A percentile compares a stretch with the other conserved stretches of the same genome.
These are phyloP conservation scores for Rhodofomes roseus DNA, from an alignment of 1,284 basidiomycete genomes.

Conservation along the genomic window DNA sequence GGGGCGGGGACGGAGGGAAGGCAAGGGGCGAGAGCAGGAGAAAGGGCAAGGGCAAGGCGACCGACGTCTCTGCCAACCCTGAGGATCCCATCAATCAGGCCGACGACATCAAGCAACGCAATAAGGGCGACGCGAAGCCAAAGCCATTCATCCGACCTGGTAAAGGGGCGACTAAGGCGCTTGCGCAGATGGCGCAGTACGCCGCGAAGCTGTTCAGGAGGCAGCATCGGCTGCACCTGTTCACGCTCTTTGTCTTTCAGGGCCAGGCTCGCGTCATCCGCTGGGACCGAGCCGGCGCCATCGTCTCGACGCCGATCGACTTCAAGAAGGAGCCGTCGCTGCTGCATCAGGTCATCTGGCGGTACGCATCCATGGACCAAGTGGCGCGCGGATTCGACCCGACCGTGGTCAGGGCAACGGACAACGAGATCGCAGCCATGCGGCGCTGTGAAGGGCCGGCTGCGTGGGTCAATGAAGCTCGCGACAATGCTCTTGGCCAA, in stretches of 20 bases:
- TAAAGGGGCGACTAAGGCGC: no score
- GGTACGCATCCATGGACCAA: slow-evolving; percentile 5
- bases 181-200: no score
- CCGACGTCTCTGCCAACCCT: no score
- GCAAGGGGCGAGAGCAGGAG: no score
- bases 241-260: slow-evolving; percentile 12
- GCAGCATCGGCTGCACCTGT: slow-evolving; percentile 11
- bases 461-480: background rate
- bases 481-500: background rate
- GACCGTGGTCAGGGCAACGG: background rate
- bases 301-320: slow-evolving; percentile 12
- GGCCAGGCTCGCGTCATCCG: no score
- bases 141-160: no score
- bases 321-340: slow-evolving; percentile 4
- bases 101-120: no score
- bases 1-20: no score
- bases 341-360: slow-evolving; percentile 13
- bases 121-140: no score
- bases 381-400: slow-evolving; percentile 13
- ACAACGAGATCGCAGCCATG: background rate
- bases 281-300: slow-evolving; percentile 17
- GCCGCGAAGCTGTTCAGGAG: background rate
- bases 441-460: background rate
- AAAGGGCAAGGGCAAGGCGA: no score
- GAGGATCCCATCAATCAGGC: no score